phyloP scores from a whole-genome alignment of 2,329 filamentous ascomycete species.

The Dactylellina sp. region DNA sequence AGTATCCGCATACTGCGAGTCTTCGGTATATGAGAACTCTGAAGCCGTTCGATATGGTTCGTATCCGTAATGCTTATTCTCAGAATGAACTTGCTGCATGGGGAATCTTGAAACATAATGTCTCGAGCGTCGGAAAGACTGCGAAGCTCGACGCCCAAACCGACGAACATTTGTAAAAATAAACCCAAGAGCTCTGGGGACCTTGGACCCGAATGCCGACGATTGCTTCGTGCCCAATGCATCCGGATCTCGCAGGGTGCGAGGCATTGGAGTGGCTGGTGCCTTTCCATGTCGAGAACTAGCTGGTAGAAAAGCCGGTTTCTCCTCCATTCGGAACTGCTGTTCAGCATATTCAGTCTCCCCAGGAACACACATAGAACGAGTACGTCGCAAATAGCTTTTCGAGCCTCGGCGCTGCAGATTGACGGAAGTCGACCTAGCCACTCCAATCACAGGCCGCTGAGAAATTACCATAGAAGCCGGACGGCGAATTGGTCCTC shows the following conservation, averaged over 20 bases:
- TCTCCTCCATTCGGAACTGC: conserved; percentile 41
- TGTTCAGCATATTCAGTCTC: conserved; percentile 17
- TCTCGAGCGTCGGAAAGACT: conserved; percentile 19
- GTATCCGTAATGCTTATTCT: conserved; percentile 40
- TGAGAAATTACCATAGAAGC: conserved; percentile 8
- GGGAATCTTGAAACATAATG: conserved; percentile 13
- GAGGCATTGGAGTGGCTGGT: conserved; percentile 21
- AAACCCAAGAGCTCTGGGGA: conserved; percentile 15
- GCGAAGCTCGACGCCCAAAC: conserved; percentile 40
- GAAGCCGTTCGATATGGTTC: conserved; percentile 8
- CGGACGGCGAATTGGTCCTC: conserved; percentile 18
- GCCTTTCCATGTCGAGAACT: conserved; percentile 36
- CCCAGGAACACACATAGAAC: conserved; percentile 26
- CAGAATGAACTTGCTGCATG: conserved; percentile 46
- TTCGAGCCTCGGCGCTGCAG: conserved; percentile 25
- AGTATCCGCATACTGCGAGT: conserved; percentile 47
- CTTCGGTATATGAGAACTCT: conserved; percentile 25
- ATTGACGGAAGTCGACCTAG: conserved; percentile 32
- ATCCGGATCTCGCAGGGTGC: conserved; percentile 47
- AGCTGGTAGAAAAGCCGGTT: conserved; percentile 43
- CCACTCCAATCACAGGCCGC: conserved; percentile 31
- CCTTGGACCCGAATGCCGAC: conserved; percentile 4
- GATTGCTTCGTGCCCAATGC: conserved; percentile 21
- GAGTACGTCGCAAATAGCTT: conserved; percentile 38
- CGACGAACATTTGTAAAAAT: conserved; percentile 42